A percentile compares a stretch with the other conserved stretches of the same genome.
Conservation (phyloP, 495 filamentous ascomycete species). For the Xylaria curta region DNA sequence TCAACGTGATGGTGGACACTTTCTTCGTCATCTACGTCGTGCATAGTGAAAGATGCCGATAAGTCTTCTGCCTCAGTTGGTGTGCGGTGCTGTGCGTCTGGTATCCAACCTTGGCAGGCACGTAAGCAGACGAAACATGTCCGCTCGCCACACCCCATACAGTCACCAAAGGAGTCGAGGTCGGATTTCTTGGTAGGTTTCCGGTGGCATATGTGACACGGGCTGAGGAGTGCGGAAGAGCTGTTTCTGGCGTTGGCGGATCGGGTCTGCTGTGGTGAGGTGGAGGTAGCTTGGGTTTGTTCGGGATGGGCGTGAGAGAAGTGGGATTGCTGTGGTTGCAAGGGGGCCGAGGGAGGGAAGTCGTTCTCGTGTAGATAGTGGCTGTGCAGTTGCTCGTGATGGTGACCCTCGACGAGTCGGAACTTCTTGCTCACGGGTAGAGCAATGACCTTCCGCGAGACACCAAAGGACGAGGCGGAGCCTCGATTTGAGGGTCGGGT, state of each 20-base stretch:
- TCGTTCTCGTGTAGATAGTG: conserved; percentile 12
- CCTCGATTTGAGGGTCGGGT: conserved; percentile 27
- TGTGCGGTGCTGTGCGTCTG: conserved; percentile 2
- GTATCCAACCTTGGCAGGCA: conserved; percentile 51
- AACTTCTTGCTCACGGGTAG: conserved; percentile 44
- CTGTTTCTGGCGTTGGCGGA: conserved; percentile 20
- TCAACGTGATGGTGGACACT: neutral
- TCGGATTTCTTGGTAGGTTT: conserved; percentile 55
- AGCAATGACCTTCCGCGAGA: conserved; percentile 42
- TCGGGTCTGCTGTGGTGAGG: conserved; percentile 25
- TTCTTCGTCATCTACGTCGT: conserved; percentile 42
- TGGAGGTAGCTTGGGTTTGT: conserved; percentile 16
- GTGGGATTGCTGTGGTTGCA: conserved; percentile 32
- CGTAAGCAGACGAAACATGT: conserved; percentile 57
- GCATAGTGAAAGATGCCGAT: conserved; percentile 48
- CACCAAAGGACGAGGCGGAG: conserved; percentile 26
- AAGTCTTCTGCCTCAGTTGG: conserved; percentile 27
- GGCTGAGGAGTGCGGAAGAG: conserved; percentile 40
- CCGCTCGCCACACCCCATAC: conserved; percentile 52
- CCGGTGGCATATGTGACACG: conserved; percentile 57
- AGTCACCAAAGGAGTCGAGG: conserved; percentile 55
- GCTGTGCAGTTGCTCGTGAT: conserved; percentile 25
- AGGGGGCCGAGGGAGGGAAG: conserved; percentile 3
- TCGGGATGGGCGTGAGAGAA: conserved; percentile 39
- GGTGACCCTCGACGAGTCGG: conserved; percentile 30